Conservation (phyloP, 305 asterid genomes). For the Striga hermonthica region DNA sequence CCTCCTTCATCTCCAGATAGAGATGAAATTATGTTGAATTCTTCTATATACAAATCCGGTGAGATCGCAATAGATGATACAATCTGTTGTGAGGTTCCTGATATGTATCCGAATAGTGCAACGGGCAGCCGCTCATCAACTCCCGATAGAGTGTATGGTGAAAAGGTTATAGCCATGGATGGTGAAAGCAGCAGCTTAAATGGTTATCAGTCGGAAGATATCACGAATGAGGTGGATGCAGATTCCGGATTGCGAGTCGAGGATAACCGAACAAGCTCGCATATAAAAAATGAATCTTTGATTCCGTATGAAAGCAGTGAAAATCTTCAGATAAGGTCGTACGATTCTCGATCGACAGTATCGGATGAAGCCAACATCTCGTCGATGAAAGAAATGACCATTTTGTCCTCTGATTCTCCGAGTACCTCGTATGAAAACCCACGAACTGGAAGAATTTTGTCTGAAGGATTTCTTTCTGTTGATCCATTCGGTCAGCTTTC, state of each 20-base stretch:
- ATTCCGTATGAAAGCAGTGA: constrained; percentile 40
- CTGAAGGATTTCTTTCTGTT: constrained; percentile 33
- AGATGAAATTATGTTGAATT: constrained; percentile 37
- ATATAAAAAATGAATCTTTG: constrained; percentile 36
- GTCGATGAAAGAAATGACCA: constrained; percentile 57
- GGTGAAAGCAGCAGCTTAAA: constrained; percentile 41
- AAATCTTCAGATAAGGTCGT: constrained; percentile 45
- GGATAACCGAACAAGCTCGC: constrained; percentile 40
- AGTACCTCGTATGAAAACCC: constrained; percentile 50
- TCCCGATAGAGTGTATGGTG: constrained; percentile 35
- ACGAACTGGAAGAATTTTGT: constrained; percentile 38
- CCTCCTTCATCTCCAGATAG: constrained; percentile 47
- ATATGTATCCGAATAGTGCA: constrained; percentile 35
- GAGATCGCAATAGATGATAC: constrained; percentile 39
- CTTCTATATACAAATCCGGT: constrained; percentile 34
- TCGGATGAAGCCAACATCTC: constrained; percentile 59
- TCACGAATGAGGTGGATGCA: constrained; percentile 70
- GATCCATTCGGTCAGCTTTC: constrained; percentile 41
- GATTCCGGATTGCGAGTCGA: constrained; percentile 57
- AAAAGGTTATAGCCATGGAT: constrained; percentile 51
- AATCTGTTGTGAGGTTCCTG: constrained; percentile 32
- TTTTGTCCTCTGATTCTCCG: constrained; percentile 54
- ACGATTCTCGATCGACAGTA: constrained; percentile 55
- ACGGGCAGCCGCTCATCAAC: constrained; percentile 39
- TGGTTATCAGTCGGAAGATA: constrained; percentile 60